phyloP scores from a whole-genome alignment of 129 eudicot species.

The Chrysanthemum makinoi region DNA sequence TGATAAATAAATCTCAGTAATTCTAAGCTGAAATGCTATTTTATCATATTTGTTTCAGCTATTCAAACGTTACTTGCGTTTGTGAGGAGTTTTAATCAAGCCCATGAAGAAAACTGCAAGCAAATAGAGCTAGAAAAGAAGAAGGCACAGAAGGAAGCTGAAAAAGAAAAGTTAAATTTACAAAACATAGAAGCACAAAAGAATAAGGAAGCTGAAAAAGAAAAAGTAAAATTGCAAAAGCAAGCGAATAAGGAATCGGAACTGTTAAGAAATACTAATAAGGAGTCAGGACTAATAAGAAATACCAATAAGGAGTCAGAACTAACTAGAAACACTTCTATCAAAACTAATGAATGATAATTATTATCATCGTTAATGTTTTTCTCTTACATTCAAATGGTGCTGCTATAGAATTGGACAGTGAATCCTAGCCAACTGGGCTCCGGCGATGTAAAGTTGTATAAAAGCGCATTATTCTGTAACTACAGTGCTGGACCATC shows the following conservation, averaged over 20 bases:
- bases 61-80: conserved; percentile 60
- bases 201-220: background rate
- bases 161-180: conserved; percentile 18
- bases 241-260: background rate
- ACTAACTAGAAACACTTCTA: background rate
- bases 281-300: background rate
- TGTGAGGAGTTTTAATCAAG: conserved; percentile 71
- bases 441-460: conserved; percentile 26
- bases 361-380: conserved; percentile 8
- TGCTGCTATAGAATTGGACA: conserved; percentile 4
- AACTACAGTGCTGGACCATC: conserved; percentile 30
- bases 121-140: conserved; percentile 63
- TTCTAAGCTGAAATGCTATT: background rate
- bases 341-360: conserved; percentile 9
- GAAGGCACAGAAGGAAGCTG: conserved; percentile 51
- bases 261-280: too few species aligned
- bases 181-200: conserved; percentile 12
- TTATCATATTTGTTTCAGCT: conserved; percentile 43
- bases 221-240: background rate
- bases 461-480: conserved; percentile 25
- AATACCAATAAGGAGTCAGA: conserved; percentile 20
- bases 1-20: background rate
- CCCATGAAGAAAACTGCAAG: conserved; percentile 77
- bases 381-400: conserved; percentile 13
- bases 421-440: conserved; percentile 18